Evolutionary conservation across 148 eudicot species (phyloP).

Genomic region (Camellia sinensis): DNA sequence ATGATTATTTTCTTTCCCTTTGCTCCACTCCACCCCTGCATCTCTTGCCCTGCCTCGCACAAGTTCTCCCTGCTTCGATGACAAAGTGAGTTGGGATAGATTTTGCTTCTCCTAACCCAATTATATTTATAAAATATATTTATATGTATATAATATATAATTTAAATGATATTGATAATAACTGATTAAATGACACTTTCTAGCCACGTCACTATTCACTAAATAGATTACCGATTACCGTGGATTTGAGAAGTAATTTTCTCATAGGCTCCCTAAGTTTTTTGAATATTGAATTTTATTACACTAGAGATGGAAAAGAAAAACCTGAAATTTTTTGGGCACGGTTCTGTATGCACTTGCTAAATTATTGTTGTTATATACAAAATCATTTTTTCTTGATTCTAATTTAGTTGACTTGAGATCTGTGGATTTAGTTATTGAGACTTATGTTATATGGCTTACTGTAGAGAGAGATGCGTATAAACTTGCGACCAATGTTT

Average conservation of each 20-base stretch:
- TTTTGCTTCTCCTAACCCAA: too few relatives aligned
- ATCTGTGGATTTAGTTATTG: neutral
- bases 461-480: neutral
- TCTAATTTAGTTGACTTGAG: neutral
- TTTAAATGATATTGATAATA: too few relatives aligned
- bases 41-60: too few relatives aligned
- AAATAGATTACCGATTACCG: neutral
- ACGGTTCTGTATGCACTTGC: neutral
- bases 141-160: too few relatives aligned
- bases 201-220: neutral
- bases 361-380: neutral
- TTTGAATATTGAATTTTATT: too few relatives aligned
- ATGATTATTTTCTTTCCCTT: too few relatives aligned
- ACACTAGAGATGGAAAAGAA: too few relatives aligned
- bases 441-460: neutral
- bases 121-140: too few relatives aligned
- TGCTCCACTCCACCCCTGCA: too few relatives aligned
- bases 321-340: neutral
- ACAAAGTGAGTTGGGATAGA: too few relatives aligned
- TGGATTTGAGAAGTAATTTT: neutral
- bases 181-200: too few relatives aligned
- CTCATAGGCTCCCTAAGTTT: neutral
- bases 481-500: neutral
- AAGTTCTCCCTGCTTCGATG: too few relatives aligned
- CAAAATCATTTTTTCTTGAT: neutral